Evolutionary conservation across 2,329 filamentous ascomycete species (phyloP), one percentile per base, ranked within the genome.

Genomic region (Fusarium secorum): DNA sequence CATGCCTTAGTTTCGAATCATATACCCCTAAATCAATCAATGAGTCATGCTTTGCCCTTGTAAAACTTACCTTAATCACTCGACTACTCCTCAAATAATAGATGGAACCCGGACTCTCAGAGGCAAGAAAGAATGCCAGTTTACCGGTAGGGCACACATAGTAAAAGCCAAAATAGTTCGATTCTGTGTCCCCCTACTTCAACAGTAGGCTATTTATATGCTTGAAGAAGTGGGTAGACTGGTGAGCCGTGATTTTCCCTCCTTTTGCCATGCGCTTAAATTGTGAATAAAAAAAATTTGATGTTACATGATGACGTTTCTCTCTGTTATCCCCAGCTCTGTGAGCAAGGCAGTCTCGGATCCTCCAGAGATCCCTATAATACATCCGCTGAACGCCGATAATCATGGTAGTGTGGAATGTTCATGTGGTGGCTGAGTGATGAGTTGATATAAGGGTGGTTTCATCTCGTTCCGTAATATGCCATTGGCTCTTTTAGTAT

Each of bases 341-440:
- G 62, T 54, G 60, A 72, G 62, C 54, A 42, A 66, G 60, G 58
- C 55, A 66, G 42, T 65, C 44, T 56, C 49, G 61, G 60, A 65
- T 71, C 68, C 60, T 58, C 58, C 32, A 35, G 35, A 60, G 73
- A 70, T 66, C 62, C 66, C 67, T 76, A 76, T 63, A 76, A 75
- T 76, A 76, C 75, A 76, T 64, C 75, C 73, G 72, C 75, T 76
- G 61, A 76, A 76, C 75, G 75, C 75, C 75, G 71, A 63, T 73
- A 56, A 58, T 71, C 65, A 67, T 75, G 60, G 66, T 71, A 68
- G 68, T 65, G 68, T 76, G 65, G 59, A 54, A 71, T 68, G 22
- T 63, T 70, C 48, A 42, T 71, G 54, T 49, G 53, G 39, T 75
- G 55, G 53, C 63, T 69, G 62, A 61, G 64, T 66, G 61, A 64